A percentile compares a stretch with the other conserved stretches of the same genome.
phyloP scores from a whole-genome alignment of 371 early-diverging fungal species.

The Dichotomocladium elegans region DNA sequence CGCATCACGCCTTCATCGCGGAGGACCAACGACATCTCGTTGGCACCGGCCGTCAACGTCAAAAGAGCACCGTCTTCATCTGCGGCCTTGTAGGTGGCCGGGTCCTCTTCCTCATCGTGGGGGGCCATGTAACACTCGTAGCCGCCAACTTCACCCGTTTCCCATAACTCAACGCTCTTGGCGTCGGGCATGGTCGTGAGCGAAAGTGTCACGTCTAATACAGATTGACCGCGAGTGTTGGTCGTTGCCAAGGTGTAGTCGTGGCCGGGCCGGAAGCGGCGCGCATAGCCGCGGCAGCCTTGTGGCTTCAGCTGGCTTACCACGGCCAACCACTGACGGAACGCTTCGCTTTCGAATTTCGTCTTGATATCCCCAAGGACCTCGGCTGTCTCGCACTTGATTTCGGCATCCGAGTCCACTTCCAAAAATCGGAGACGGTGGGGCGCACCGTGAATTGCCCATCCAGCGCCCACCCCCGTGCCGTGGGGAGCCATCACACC shows the following conservation, averaged over 20 bases:
- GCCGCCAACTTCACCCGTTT: constrained; percentile 65
- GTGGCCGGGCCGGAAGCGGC: constrained; percentile 68
- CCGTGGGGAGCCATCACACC: constrained; percentile 47
- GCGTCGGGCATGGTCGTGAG: constrained; percentile 27
- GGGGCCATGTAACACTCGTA: constrained; percentile 75
- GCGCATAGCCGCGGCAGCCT: constrained; percentile 41
- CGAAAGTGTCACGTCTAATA: constrained; percentile 58
- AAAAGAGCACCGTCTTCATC: constrained; percentile 67
- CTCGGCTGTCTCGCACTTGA: not conserved
- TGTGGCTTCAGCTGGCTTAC: constrained; percentile 33
- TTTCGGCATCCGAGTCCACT: constrained; percentile 3
- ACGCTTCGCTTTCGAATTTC: constrained; percentile 38
- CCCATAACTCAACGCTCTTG: constrained; percentile 37
- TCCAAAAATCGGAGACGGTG: constrained; percentile 56
- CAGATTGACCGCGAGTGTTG: constrained; percentile 35
- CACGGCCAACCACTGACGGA: constrained; percentile 43
- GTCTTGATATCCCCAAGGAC: constrained; percentile 14
- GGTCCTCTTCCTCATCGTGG: constrained; percentile 64
- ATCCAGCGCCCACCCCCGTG: constrained; percentile 46
- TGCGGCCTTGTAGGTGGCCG: constrained; percentile 61
- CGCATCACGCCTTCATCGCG: constrained; percentile 69
- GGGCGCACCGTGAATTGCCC: constrained; percentile 57
- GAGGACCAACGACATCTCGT: constrained; percentile 62
- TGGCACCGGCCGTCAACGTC: constrained; percentile 60
- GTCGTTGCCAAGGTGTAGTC: constrained; percentile 69